These are phyloP conservation scores for Clarireedia monteithiana DNA, from an alignment of 2,329 filamentous ascomycete genomes.

Conservation along the genomic window DNA sequence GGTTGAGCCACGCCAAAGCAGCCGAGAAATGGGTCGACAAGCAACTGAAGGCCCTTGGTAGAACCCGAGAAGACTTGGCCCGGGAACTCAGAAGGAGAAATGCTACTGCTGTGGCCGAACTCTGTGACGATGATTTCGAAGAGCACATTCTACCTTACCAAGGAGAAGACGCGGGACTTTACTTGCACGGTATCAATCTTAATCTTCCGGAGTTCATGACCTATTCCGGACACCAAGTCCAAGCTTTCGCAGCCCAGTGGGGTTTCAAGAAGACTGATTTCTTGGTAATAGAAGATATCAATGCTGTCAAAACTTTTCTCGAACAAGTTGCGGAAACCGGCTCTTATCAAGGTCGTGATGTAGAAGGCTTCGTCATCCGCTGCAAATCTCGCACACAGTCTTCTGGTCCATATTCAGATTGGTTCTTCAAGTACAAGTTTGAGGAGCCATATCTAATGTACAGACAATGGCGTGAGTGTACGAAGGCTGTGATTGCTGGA, in stretches of 20 bases:
- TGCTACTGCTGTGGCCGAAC: conserved; percentile 87
- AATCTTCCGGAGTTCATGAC: conserved; percentile 91
- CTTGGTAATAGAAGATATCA: conserved; percentile 66
- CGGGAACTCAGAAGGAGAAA: conserved; percentile 70
- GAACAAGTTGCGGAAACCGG: conserved; percentile 82
- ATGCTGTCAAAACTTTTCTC: conserved; percentile 70
- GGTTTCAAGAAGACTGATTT: conserved; percentile 87
- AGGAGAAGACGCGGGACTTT: conserved; percentile 76
- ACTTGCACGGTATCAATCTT: conserved; percentile 92
- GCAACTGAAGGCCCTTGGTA: conserved; percentile 71
- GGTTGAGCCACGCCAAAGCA: conserved; percentile 73
- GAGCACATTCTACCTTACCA: conserved; percentile 92
- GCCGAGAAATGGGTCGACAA: conserved; percentile 76
- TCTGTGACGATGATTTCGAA: conserved; percentile 94
- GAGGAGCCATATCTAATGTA: conserved; percentile 99
- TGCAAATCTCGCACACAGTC: conserved; percentile 58
- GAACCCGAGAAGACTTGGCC: conserved; percentile 71
- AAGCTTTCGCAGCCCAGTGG: conserved; percentile 85
- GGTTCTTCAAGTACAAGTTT: conserved; percentile 99
- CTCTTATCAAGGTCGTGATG: conserved; percentile 81
- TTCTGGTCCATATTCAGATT: conserved; percentile 62
- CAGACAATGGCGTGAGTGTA: conserved; percentile 95
- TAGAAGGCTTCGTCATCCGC: conserved; percentile 93
- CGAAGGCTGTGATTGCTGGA: conserved; percentile 75
- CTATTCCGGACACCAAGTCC: conserved; percentile 74